A percentile compares a stretch with the other conserved stretches of the same genome.
Evolutionary conservation across 805 yeast genomes (phyloP).

Genomic region (Metschnikowia vanudenii): DNA sequence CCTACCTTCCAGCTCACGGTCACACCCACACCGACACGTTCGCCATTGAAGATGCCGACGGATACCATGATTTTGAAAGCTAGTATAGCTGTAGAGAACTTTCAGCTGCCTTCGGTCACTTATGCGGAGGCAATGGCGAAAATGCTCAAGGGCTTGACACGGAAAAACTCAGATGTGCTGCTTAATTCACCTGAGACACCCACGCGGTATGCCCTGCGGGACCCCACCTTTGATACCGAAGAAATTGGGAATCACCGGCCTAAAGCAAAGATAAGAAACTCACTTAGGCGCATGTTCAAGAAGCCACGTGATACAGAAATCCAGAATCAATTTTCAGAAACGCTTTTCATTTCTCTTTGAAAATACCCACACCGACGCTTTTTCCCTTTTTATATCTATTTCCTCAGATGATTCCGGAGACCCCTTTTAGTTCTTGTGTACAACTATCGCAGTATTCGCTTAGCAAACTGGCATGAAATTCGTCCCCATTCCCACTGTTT

Average conservation of each 20-base stretch:
- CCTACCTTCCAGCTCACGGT: slow-evolving; percentile 18
- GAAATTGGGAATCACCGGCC: slow-evolving; percentile 4
- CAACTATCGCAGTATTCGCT: slow-evolving; percentile 17
- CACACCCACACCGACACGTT: not conserved
- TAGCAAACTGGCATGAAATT: slow-evolving; percentile 48
- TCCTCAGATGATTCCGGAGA: slow-evolving; percentile 1
- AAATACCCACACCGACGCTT: not conserved
- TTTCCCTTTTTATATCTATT: not conserved
- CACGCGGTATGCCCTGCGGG: slow-evolving; percentile 13
- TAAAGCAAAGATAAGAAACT: slow-evolving; percentile 4
- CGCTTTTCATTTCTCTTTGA: slow-evolving; percentile 1
- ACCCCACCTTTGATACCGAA: slow-evolving; percentile 15
- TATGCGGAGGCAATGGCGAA: slow-evolving; percentile 20
- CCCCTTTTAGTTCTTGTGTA: slow-evolving; percentile 7
- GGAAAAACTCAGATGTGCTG: slow-evolving; percentile 11
- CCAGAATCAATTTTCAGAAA: not conserved
- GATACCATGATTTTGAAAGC: slow-evolving; percentile 2
- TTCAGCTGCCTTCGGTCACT: slow-evolving; percentile 10
- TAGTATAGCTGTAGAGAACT: not conserved
- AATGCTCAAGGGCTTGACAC: slow-evolving; percentile 10
- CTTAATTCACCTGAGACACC: slow-evolving; percentile 1
- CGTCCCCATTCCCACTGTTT: slow-evolving; percentile 68
- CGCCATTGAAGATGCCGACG: slow-evolving; percentile 10
- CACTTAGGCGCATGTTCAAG: slow-evolving; percentile 10
- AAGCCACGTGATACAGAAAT: not conserved